Evolutionary conservation across 2,329 filamentous ascomycete genomes (phyloP).

Genomic region (Scedosporium apiospermum): DNA sequence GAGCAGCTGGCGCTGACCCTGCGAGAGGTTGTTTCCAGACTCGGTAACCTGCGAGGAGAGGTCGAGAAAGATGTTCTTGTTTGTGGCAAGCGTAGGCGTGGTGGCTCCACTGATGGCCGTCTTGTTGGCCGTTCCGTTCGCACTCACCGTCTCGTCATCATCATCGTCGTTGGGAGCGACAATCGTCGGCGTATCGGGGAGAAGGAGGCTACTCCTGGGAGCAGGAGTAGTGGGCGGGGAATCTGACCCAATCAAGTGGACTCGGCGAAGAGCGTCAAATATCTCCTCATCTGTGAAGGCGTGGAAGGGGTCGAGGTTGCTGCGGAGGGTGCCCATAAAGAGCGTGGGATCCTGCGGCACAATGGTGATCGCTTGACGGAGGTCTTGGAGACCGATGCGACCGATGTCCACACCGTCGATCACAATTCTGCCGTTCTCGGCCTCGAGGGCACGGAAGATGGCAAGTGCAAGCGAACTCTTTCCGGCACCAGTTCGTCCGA

Average conservation of each 20-base stretch:
- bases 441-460: slow-evolving; percentile 87
- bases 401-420: slow-evolving; percentile 90
- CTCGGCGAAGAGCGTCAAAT: slow-evolving; percentile 74
- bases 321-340: slow-evolving; percentile 85
- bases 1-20: slow-evolving; percentile 89
- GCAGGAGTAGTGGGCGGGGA: slow-evolving; percentile 32
- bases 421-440: slow-evolving; percentile 78
- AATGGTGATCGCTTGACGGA: slow-evolving; percentile 91
- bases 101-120: slow-evolving; percentile 11
- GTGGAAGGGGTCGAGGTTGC: slow-evolving; percentile 86
- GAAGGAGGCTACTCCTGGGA: slow-evolving; percentile 7
- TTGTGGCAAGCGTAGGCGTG: slow-evolving; percentile 41
- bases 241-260: slow-evolving; percentile 64
- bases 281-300: slow-evolving; percentile 86
- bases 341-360: slow-evolving; percentile 95
- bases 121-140: slow-evolving; percentile 10
- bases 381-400: slow-evolving; percentile 80
- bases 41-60: slow-evolving; percentile 76
- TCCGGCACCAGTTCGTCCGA: slow-evolving; percentile 88
- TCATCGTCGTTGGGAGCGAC: slow-evolving; percentile 5
- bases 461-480: slow-evolving; percentile 93
- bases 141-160: slow-evolving; percentile 2
- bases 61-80: slow-evolving; percentile 92
- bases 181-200: slow-evolving; percentile 3
- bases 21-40: slow-evolving; percentile 87